Base-by-base conservation (phyloP, 192 early-diverging fungal genomes). In the Phycomyces nitens region DNA sequence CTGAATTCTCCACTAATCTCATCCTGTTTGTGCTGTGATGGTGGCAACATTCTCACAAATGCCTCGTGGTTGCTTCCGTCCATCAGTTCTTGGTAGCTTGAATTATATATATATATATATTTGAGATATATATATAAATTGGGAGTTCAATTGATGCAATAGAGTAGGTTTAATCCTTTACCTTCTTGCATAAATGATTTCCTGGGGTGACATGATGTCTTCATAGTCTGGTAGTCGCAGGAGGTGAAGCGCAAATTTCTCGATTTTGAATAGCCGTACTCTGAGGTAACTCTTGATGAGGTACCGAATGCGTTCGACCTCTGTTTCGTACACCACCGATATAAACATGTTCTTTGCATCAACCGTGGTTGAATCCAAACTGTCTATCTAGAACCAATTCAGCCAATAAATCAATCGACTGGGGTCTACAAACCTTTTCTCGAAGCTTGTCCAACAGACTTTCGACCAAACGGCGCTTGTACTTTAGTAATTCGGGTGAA, bases 301-400 rank as follows among this genome's bases (percentile, higher is more conserved):
- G 66, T 84, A 90, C 60, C 84, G 85, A 40, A 89, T 76, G 11
- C 87, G 71, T 64, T 90, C 87, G 18, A 89, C 67, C 64, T 90
- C 89, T 14, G 79, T 84, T 60, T 86, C 80, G 56, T 82, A 86
- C 22, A 90, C 40, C 56, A 85, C 78, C 2, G 66, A 68, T 1
- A 79, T 56, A 61, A 90, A 82, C 26, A 77, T 79, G 20, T 66
- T 61, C 20, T 82, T 80, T 21, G 77, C 58, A 12, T 62, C 70
- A 41, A 66, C 69, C 29, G 64, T 23, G 41, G 64, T 59, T 29
- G 66, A 26, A 0, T 79, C 77, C 15, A 78, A 69, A 8, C 53
- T 15, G n/a, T 50, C 73, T 7, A 68, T 53, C 77, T 83, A 56
- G 3, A 20, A 26, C 29, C 29, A 34, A 34, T 34, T 34, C 7